A percentile compares a stretch with the other conserved stretches of the same genome.
phyloP scores from a whole-genome alignment of 345 rosid genomes.

The Citrus medica region DNA sequence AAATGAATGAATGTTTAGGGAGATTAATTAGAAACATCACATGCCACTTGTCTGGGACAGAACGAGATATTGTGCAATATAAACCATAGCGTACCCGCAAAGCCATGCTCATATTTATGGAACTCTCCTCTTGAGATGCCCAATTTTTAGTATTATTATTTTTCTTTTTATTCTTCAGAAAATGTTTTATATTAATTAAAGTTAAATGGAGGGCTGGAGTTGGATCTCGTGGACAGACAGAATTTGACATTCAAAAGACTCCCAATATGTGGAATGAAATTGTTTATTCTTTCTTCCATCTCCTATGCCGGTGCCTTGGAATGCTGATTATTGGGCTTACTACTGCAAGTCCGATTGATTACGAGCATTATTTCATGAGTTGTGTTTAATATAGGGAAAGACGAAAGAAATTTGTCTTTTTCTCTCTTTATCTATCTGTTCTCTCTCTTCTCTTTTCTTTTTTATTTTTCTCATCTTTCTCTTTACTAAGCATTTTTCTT shows the following conservation, averaged over 20 bases:
- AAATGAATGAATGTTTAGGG: not conserved
- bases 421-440: fast-evolving
- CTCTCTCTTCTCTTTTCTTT: fast-evolving
- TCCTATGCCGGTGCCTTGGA: not conserved
- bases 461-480: too few relatives aligned
- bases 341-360: not conserved
- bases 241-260: not conserved
- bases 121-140: not conserved
- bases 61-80: not conserved
- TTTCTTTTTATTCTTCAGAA: too few relatives aligned
- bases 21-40: not conserved
- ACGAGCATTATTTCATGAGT: too few relatives aligned
- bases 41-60: not conserved
- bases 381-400: fast-evolving
- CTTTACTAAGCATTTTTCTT: too few relatives aligned
- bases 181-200: too few relatives aligned
- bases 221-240: too few relatives aligned
- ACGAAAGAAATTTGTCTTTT: too few relatives aligned
- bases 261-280: not conserved
- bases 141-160: not conserved
- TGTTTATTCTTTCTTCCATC: not conserved
- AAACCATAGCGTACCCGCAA: not conserved
- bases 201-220: not conserved
- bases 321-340: not conserved
- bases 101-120: not conserved